Evolutionary conservation across 768 basidiomycete species (phyloP).

Genomic region (Pholiota molesta): DNA sequence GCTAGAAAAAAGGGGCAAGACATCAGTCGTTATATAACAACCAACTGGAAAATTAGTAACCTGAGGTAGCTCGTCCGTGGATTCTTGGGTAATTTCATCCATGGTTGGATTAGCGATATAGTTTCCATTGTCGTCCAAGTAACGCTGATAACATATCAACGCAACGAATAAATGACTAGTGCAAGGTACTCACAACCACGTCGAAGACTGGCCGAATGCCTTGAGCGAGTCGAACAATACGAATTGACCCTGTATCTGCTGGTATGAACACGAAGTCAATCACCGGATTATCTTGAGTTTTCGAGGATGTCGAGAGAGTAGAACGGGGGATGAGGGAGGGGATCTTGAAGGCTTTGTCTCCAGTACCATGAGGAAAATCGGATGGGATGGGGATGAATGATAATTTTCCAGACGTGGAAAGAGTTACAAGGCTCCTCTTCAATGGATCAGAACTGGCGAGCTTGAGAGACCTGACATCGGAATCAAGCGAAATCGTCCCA

Average conservation of each 20-base stretch:
- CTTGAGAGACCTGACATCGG: slow-evolving; percentile 54
- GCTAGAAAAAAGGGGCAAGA: slow-evolving; percentile 30
- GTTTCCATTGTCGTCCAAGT: slow-evolving; percentile 53
- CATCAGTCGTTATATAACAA: slow-evolving; percentile 4
- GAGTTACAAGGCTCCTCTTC: slow-evolving; percentile 50
- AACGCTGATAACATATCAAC: slow-evolving; percentile 42
- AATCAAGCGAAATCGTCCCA: slow-evolving; percentile 66
- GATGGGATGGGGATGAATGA: slow-evolving; percentile 57
- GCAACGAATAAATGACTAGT: slow-evolving; percentile 9
- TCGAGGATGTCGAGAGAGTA: slow-evolving; percentile 43
- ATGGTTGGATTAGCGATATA: slow-evolving; percentile 55
- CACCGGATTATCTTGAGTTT: slow-evolving; percentile 40
- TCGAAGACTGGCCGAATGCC: slow-evolving; percentile 65
- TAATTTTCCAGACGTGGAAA: slow-evolving; percentile 63
- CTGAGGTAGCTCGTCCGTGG: slow-evolving; percentile 9
- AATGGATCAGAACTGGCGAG: slow-evolving; percentile 33
- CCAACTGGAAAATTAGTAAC: slow-evolving; percentile 12
- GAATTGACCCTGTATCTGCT: slow-evolving; percentile 44
- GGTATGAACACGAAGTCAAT: slow-evolving; percentile 50
- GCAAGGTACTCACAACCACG: slow-evolving; percentile 48
- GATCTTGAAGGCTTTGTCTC: slow-evolving; percentile 47
- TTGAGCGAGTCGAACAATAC: slow-evolving; percentile 55
- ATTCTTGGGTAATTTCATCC: slow-evolving; percentile 35
- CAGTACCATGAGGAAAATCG: slow-evolving; percentile 43
- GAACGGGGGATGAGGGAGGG: slow-evolving; percentile 56